A percentile compares a stretch with the other conserved stretches of the same genome.
phyloP scores from a whole-genome alignment of 73 alveolate genomes.

The Breviolum minutum region DNA sequence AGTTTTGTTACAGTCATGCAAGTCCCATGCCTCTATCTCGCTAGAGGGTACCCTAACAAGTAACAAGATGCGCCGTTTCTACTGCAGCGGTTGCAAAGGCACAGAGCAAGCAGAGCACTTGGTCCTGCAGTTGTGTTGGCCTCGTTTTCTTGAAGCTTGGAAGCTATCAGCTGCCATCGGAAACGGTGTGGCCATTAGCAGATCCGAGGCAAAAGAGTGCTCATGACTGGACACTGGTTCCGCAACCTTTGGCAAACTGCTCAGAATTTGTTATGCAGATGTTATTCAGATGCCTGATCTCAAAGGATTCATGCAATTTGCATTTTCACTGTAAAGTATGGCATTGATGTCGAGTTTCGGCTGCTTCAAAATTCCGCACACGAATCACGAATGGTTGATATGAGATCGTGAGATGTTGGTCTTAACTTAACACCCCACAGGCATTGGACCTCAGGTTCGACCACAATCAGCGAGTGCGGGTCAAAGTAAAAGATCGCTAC shows the following conservation, averaged over 20 bases:
- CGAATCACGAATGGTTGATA: no score
- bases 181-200: neutral
- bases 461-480: neutral
- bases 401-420: neutral
- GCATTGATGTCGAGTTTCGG: no score
- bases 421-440: neutral
- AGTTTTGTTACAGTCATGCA: neutral
- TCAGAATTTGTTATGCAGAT: neutral
- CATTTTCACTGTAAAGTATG: no score
- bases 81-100: neutral
- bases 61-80: no score
- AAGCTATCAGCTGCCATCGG: neutral
- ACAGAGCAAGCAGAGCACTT: neutral
- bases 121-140: neutral
- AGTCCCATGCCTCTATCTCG: neutral
- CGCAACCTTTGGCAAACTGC: neutral
- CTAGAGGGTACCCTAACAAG: no score
- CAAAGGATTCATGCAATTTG: no score
- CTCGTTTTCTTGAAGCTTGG: neutral
- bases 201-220: neutral
- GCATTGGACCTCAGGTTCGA: constrained; percentile 29
- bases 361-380: no score
- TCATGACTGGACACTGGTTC: neutral
- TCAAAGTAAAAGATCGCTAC: neutral
- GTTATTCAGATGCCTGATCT: neutral